Evolutionary conservation across 768 basidiomycete species (phyloP).

Genomic region (Suillus lakei): DNA sequence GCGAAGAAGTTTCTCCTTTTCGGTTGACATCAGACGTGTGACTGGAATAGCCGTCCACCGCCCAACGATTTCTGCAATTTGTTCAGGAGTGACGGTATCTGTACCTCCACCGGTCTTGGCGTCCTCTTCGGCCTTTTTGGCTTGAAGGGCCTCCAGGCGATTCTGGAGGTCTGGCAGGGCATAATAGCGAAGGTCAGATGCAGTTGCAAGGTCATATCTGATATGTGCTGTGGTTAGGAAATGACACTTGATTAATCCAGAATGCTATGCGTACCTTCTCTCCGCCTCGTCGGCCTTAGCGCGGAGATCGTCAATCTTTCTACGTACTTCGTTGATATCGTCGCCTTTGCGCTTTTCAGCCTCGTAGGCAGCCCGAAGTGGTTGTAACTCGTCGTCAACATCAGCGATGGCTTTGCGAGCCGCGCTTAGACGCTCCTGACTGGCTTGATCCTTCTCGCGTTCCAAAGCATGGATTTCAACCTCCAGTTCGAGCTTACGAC

Average conservation of each 20-base stretch:
- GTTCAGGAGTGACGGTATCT: conserved; percentile 82
- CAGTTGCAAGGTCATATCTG: conserved; percentile 73
- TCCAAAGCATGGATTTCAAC: conserved; percentile 95
- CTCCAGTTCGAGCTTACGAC: conserved; percentile 87
- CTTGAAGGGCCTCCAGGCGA: conserved; percentile 72
- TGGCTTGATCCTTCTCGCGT: conserved; percentile 88
- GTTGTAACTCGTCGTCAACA: conserved; percentile 83
- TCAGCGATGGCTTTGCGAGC: conserved; percentile 83
- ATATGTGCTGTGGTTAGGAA: conserved; percentile 19
- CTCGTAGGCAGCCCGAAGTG: conserved; percentile 85
- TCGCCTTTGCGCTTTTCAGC: conserved; percentile 83
- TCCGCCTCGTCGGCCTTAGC: conserved; percentile 95
- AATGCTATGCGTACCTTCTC: conserved; percentile 57
- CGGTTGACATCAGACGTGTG: conserved; percentile 81
- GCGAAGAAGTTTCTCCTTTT: conserved; percentile 85
- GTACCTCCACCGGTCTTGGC: conserved; percentile 52
- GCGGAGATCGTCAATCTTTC: conserved; percentile 88
- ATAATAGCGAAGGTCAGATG: conserved; percentile 89
- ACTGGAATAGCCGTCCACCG: conserved; percentile 95
- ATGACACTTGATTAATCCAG: background rate
- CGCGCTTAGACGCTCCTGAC: conserved; percentile 76
- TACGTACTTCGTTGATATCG: conserved; percentile 74
- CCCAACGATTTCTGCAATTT: conserved; percentile 93
- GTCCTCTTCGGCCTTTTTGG: conserved; percentile 75
- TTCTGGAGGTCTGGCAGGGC: conserved; percentile 87